A percentile compares a stretch with the other conserved stretches of the same genome.
These are phyloP conservation scores for Gentiana dahurica DNA, from an alignment of 257 asterid species.

Conservation along the genomic window DNA sequence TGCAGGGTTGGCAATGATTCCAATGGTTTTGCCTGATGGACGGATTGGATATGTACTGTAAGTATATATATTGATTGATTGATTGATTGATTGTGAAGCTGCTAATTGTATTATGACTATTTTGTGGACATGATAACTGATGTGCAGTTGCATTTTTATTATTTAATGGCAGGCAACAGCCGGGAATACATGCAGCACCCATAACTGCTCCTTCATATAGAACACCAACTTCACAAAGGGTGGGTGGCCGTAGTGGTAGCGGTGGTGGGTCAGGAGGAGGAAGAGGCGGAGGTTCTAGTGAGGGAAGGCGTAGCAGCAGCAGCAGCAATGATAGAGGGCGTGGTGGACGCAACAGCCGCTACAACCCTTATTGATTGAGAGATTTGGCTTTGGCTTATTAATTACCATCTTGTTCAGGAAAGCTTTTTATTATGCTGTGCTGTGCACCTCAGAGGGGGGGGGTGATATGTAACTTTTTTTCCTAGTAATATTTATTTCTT, in stretches of 20 bases:
- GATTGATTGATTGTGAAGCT: no score
- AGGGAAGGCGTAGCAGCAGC: conserved; percentile 24
- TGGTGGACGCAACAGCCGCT: conserved; percentile 48
- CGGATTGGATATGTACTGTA: conserved; percentile 99
- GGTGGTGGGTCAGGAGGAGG: background rate
- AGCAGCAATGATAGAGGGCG: conserved; percentile 27
- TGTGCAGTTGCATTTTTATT: conserved; percentile 4
- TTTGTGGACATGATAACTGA: no score
- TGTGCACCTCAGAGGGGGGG: no score
- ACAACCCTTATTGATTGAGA: conserved; percentile 48
- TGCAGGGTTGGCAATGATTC: conserved; percentile 94
- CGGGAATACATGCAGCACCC: conserved; percentile 52
- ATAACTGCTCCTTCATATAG: conserved; percentile 50
- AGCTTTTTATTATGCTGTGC: no score
- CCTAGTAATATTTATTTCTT: no score
- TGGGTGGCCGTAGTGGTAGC: conserved; percentile 34
- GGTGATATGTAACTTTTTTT: no score
- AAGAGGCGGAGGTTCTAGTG: conserved; percentile 19
- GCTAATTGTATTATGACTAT: no score
- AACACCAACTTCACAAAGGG: background rate
- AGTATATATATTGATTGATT: conserved; percentile 20
- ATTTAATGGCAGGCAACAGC: conserved; percentile 60
- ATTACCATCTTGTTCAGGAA: no score
- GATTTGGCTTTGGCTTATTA: background rate
- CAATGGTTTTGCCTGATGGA: conserved; percentile 98